Conservation (phyloP, 2,329 filamentous ascomycete genomes). For the Apiospora pterosperma region DNA sequence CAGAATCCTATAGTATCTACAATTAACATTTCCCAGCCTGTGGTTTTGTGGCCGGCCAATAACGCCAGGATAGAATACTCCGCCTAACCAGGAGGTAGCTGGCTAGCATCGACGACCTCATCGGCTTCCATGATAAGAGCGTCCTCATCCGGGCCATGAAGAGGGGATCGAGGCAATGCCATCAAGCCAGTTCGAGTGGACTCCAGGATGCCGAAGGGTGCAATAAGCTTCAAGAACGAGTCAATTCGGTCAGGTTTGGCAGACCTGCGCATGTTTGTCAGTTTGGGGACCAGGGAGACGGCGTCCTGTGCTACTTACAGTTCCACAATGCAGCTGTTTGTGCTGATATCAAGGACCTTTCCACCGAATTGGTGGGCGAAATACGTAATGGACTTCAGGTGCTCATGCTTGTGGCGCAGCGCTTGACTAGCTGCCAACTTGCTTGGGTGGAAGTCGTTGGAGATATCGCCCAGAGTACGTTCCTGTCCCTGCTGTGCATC, state of each 20-base stretch:
- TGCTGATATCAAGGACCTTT: slow-evolving; percentile 97
- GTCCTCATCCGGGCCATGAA: slow-evolving; percentile 68
- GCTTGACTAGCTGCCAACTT: slow-evolving; percentile 84
- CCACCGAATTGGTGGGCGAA: slow-evolving; percentile 96
- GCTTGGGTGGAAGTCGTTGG: slow-evolving; percentile 82
- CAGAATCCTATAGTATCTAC: slow-evolving; percentile 4
- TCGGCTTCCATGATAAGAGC: slow-evolving; percentile 78
- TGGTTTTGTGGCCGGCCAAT: slow-evolving; percentile 13
- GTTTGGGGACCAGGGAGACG: neutral
- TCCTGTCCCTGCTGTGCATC: slow-evolving; percentile 41
- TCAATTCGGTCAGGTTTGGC: slow-evolving; percentile 93
- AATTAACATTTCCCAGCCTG: slow-evolving; percentile 13
- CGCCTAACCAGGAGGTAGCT: slow-evolving; percentile 80
- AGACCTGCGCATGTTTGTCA: slow-evolving; percentile 53
- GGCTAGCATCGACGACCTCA: slow-evolving; percentile 91
- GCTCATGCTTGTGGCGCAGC: slow-evolving; percentile 93
- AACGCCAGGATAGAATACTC: slow-evolving; percentile 9
- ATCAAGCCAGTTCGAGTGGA: slow-evolving; percentile 94
- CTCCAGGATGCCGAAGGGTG: slow-evolving; percentile 93
- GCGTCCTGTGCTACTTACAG: slow-evolving; percentile 58
- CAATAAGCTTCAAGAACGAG: slow-evolving; percentile 94
- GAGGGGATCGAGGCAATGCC: slow-evolving; percentile 90
- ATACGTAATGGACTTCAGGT: slow-evolving; percentile 93
- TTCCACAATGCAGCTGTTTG: slow-evolving; percentile 97
- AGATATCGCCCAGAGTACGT: slow-evolving; percentile 39